These are phyloP conservation scores for Calonectria henricotiae DNA, from an alignment of 2,329 filamentous ascomycete species.

Conservation along the genomic window DNA sequence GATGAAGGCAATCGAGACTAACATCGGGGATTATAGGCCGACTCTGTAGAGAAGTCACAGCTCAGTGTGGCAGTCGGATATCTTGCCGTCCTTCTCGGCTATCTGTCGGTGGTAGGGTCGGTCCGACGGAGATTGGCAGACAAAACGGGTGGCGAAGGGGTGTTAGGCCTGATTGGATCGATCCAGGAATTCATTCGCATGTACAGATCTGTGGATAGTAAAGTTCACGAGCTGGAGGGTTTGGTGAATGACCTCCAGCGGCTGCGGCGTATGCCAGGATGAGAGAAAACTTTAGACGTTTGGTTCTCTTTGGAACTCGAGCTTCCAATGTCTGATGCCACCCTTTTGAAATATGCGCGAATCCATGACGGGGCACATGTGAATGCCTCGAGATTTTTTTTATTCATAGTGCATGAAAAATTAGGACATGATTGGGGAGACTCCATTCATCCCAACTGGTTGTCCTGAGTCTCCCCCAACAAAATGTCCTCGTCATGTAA, in stretches of 20 bases:
- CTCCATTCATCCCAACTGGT: neutral
- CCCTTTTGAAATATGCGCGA: neutral
- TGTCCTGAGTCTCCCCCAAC: neutral
- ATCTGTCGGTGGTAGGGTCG: slow-evolving; percentile 76
- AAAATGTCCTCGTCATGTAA: neutral
- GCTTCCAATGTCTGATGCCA: neutral
- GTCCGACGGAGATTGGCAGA: slow-evolving; percentile 63
- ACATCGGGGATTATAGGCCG: slow-evolving; percentile 67
- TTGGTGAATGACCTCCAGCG: slow-evolving; percentile 59
- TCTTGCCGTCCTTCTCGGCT: slow-evolving; percentile 86
- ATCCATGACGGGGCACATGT: neutral
- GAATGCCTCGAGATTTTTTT: neutral
- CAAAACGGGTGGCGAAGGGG: slow-evolving; percentile 62
- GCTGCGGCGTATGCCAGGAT: slow-evolving; percentile 42
- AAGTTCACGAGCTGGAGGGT: slow-evolving; percentile 59
- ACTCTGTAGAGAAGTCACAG: slow-evolving; percentile 82
- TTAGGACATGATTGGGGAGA: neutral
- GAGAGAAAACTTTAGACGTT: slow-evolving; percentile 15
- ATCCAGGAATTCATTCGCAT: slow-evolving; percentile 71
- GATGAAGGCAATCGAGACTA: slow-evolving; percentile 27
- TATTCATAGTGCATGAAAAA: neutral
- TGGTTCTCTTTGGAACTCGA: slow-evolving; percentile 1
- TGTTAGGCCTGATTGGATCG: slow-evolving; percentile 66
- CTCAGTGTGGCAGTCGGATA: slow-evolving; percentile 91
- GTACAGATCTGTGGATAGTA: slow-evolving; percentile 67